Evolutionary conservation across 306 rosid genomes (phyloP), one percentile per base, ranked within the genome.

Genomic region (Vigna radiata): DNA sequence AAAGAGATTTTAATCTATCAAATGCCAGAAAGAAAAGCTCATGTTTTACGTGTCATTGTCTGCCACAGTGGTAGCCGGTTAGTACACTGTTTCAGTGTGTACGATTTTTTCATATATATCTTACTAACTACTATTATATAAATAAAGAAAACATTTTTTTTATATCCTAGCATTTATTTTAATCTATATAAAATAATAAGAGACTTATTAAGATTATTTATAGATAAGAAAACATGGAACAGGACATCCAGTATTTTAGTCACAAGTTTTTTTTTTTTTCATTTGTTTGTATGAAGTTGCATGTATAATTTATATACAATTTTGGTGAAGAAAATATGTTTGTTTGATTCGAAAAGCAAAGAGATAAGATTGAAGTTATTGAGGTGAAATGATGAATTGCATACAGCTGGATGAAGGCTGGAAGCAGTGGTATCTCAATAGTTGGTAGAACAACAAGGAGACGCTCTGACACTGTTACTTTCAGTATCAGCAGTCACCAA

Each of bases 401-500:
- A 55, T 23, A 81, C 89, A 83, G 89, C 66, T 83, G 78, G 80
- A 78, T 65, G 36, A 58, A 37, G 50, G 88, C 67, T 75, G 85
- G 79, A 78, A 66, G 13, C 29, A 68, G 52, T 27, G 54, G 29
- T 1, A 49, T 82, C 82, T 41, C 33, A 63, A 54, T 12, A 63
- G 67, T 39, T 23, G 41, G 18, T 47, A 67, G 13, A 44, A 47
- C 41, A 61, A 61, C 21, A 60, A 25, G 1, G 10, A 58, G 29
- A 29, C 48, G 46, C 17, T 53, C 66, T 70, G 53, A 62, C 48
- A 27, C 65, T 4, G 41, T 8, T 54, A 55, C 16, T 36, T 33
- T 23, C 25, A 36, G 25, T 17, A 48, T 17, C 47, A 41, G 56
- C 43, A 58, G 15, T 21, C 8, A 44, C 1, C 12, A 8, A 13